Evolutionary conservation across 2,329 filamentous ascomycete species (phyloP).

Genomic region (Xylaria sp.): DNA sequence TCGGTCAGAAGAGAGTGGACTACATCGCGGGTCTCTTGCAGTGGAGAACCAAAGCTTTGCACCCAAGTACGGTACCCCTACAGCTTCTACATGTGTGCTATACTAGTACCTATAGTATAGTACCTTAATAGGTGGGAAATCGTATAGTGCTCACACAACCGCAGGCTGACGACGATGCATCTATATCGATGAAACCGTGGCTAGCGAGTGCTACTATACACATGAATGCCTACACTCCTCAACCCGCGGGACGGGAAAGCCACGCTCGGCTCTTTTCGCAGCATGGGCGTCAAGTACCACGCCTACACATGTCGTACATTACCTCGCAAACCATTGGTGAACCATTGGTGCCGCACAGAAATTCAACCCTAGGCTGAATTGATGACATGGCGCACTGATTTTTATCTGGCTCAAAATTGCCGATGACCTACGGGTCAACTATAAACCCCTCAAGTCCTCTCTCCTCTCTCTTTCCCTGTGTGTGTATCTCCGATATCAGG

Average conservation of each 20-base stretch:
- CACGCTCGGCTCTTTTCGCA: conserved; percentile 18
- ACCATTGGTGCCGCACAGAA: conserved; percentile 39
- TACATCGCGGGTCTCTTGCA: conserved; percentile 37
- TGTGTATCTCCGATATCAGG: conserved; percentile 2
- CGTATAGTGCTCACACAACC: conserved; percentile 10
- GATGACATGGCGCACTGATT: conserved; percentile 38
- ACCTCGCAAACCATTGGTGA: conserved; percentile 44
- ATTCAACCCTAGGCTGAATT: conserved; percentile 40
- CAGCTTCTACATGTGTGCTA: neutral
- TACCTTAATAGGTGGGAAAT: too few species aligned
- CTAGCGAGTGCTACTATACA: conserved; percentile 32
- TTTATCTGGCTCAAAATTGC: conserved; percentile 22
- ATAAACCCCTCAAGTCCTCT: conserved; percentile 5
- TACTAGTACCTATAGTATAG: too few species aligned
- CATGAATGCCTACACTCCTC: conserved; percentile 9
- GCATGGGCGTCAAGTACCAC: conserved; percentile 33
- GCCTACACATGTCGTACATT: conserved; percentile 45
- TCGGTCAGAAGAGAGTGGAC: conserved; percentile 46
- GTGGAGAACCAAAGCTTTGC: conserved; percentile 38
- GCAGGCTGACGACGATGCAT: conserved; percentile 24
- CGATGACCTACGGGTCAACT: conserved; percentile 14
- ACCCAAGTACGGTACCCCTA: conserved; percentile 13
- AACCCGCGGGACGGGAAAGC: conserved; percentile 28
- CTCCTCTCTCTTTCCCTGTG: neutral
- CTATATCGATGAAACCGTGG: conserved; percentile 28